Conservation (phyloP, 2,329 filamentous ascomycete species). For the Hirsutella minnesotensis region DNA sequence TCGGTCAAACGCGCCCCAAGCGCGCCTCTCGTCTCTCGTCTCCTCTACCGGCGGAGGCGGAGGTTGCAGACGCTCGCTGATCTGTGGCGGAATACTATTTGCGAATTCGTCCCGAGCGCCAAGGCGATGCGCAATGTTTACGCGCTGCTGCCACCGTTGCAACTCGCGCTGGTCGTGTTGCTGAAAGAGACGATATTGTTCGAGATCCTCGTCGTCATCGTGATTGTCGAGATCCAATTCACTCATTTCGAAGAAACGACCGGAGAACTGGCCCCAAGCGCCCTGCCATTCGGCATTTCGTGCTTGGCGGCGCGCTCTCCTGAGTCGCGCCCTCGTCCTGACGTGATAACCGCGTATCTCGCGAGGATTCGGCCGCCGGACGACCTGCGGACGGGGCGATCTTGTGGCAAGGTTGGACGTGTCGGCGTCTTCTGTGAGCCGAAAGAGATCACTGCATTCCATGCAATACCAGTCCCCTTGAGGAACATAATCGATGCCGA, state of each 20-base stretch:
- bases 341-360: conserved; percentile 23
- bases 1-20: conserved; percentile 86
- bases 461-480: conserved; percentile 83
- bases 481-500: conserved; percentile 69
- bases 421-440: conserved; percentile 18
- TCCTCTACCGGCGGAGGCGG: conserved; percentile 48
- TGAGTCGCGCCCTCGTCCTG: conserved; percentile 46
- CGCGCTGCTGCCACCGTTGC: conserved; percentile 71
- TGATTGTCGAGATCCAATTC: conserved; percentile 28
- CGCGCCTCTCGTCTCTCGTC: conserved; percentile 66
- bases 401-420: conserved; percentile 20
- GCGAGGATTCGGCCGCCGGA: conserved; percentile 19
- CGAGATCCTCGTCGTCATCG: conserved; percentile 53
- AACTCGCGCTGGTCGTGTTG: conserved; percentile 45
- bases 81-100: conserved; percentile 41
- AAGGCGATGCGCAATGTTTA: conserved; percentile 70
- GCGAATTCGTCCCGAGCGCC: conserved; percentile 64
- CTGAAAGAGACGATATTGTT: conserved; percentile 41
- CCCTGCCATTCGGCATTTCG: conserved; percentile 81
- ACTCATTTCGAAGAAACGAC: conserved; percentile 47
- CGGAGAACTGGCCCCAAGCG: conserved; percentile 60
- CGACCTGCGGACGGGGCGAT: conserved; percentile 17
- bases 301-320: conserved; percentile 44
- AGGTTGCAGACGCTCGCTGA: conserved; percentile 51
- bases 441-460: conserved; percentile 52